Conservation (phyloP, 2,329 filamentous ascomycete genomes). For the Biscogniauxia sp. region DNA sequence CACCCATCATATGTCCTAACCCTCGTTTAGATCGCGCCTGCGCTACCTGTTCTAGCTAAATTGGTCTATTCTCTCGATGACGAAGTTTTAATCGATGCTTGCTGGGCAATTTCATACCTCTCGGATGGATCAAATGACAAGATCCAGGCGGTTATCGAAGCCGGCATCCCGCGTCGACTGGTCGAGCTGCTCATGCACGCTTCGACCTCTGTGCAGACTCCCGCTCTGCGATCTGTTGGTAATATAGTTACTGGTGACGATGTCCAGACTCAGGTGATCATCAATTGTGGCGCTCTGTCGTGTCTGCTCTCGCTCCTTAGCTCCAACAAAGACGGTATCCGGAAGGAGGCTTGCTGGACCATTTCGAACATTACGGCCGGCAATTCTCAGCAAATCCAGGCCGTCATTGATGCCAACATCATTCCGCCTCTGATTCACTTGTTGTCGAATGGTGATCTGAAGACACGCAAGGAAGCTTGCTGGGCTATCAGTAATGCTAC, state of each 20-base stretch:
- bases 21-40: slow-evolving; percentile 75
- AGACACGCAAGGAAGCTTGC: slow-evolving; percentile 98
- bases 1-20: slow-evolving; percentile 3
- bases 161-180: slow-evolving; percentile 90
- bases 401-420: slow-evolving; percentile 94
- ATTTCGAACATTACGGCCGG: slow-evolving; percentile 99
- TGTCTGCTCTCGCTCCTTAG: slow-evolving; percentile 91
- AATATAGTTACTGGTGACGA: slow-evolving; percentile 99
- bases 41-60: slow-evolving; percentile 92
- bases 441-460: slow-evolving; percentile 93
- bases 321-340: slow-evolving; percentile 97
- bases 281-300: slow-evolving; percentile 92
- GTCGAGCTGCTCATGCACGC: slow-evolving; percentile 98
- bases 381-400: slow-evolving; percentile 96
- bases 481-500: slow-evolving; percentile 99
- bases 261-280: slow-evolving; percentile 98
- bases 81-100: slow-evolving; percentile 96
- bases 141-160: slow-evolving; percentile 98
- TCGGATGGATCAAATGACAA: slow-evolving; percentile 98
- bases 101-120: slow-evolving; percentile 98
- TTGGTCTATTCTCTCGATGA: slow-evolving; percentile 98
- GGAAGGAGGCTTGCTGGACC: slow-evolving; percentile 99
- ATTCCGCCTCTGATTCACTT: slow-evolving; percentile 95
- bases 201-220: slow-evolving; percentile 96
- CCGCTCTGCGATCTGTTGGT: slow-evolving; percentile 91